Base-by-base conservation (phyloP, 306 rosid genomes). In the Bauhinia variegata region DNA sequence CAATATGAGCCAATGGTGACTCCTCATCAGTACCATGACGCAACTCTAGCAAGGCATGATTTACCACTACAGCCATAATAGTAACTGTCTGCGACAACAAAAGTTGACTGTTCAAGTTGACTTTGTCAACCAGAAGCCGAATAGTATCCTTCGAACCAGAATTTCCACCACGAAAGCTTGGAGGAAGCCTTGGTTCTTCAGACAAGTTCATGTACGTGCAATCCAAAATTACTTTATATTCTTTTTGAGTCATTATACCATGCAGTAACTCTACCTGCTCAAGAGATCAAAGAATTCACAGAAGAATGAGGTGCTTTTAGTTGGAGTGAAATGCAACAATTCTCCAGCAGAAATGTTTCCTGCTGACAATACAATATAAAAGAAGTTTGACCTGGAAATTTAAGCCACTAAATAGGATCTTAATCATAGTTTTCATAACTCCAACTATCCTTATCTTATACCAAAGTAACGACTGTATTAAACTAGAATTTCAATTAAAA, bases 151-250 rank as follows among this genome's bases (percentile, higher is more conserved):
- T 86, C 9, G 96, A 73, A 70, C 67, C 89, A 43, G 96, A 80
- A 64, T 85, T 78, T 68, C 85, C 90, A 64, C 89, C 97, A 63
- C 96, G 99, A 69, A 93, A 93, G 76, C 89, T 85, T 39, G 97
- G 90, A 65, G 99, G 99, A 80, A 90, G 96, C 70, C 74, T 83
- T 11, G 99, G 96, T 62, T 70, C 71, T 78, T 93, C 99, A 71
- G 79, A 74, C 63, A 93, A 82, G 78, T 90, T 90, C 85, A 85
- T 88, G 77, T 11, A 83, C 9, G 73, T 79, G 58, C 99, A 93
- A 80, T 93, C 99, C 87, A 90, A 75, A 79, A 93, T 90, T 63
- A 93, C 95, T 82, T 90, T 90, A 59, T 93, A 90, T 80, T 93
- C 99, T 80, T 88, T 88, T 76, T 85, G 89, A 80, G 92, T 88